phyloP scores from a whole-genome alignment of 2,329 filamentous ascomycete species.

The Helicocarpus griseus region DNA sequence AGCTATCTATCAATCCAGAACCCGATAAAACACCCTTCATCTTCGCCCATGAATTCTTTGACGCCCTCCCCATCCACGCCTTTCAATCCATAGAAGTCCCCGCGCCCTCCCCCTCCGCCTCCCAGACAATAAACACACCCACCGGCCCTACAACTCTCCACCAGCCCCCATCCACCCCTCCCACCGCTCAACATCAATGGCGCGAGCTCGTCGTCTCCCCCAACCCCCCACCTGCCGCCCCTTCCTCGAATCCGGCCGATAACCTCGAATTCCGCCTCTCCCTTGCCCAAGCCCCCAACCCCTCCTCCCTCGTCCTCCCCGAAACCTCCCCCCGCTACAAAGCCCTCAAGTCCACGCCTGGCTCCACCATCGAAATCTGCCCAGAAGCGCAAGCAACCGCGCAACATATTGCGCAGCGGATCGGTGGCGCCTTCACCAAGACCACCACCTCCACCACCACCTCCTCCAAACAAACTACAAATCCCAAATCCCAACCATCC shows the following conservation, averaged over 20 bases:
- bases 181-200: slow-evolving; percentile 53
- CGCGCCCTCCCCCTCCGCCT: slow-evolving; percentile 36
- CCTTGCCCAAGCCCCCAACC: slow-evolving; percentile 63
- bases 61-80: slow-evolving; percentile 89
- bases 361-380: slow-evolving; percentile 76
- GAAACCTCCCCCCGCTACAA: slow-evolving; percentile 71
- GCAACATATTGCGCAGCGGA: slow-evolving; percentile 70
- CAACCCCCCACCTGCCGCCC: slow-evolving; percentile 46
- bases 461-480: slow-evolving; percentile 41
- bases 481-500: slow-evolving; percentile 45
- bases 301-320: slow-evolving; percentile 76
- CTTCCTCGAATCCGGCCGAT: slow-evolving; percentile 38
- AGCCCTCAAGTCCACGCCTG: slow-evolving; percentile 56
- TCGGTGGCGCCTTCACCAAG: slow-evolving; percentile 71
- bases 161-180: slow-evolving; percentile 22
- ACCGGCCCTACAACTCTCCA: slow-evolving; percentile 40
- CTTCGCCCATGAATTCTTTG: slow-evolving; percentile 96
- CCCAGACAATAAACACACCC: slow-evolving; percentile 40
- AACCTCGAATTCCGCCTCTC: slow-evolving; percentile 83
- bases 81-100: slow-evolving; percentile 60
- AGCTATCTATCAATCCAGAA: slow-evolving; percentile 32
- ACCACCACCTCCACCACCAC: slow-evolving; percentile 8
- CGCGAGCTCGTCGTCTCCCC: slow-evolving; percentile 71
- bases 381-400: slow-evolving; percentile 77
- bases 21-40: slow-evolving; percentile 75